These are phyloP conservation scores for Bacidia gigantensis DNA, from an alignment of 495 filamentous ascomycete species.

Conservation along the genomic window DNA sequence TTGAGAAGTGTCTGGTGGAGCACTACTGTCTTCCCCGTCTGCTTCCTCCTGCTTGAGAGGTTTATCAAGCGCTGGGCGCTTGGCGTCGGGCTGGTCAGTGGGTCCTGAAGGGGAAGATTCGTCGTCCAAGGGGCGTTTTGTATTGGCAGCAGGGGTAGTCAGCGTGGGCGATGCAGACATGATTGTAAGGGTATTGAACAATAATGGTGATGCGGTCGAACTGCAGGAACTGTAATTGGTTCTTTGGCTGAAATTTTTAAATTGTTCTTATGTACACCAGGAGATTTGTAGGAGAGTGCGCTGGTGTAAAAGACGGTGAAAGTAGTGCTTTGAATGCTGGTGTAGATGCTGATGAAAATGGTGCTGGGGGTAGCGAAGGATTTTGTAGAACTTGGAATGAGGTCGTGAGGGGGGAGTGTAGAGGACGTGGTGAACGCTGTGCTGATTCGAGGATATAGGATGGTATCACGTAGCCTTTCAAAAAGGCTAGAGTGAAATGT, in stretches of 20 bases:
- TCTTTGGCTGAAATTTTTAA: conserved; percentile 29
- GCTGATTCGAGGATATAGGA: conserved; percentile 11
- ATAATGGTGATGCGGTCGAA: conserved; percentile 9
- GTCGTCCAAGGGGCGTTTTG: conserved; percentile 94
- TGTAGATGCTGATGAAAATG: conserved; percentile 10
- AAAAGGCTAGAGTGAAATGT: conserved; percentile 10
- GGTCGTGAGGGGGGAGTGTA: conserved; percentile 21
- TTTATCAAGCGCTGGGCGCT: conserved; percentile 92
- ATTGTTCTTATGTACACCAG: conserved; percentile 76
- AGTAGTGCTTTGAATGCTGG: neutral
- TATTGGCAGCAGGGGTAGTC: conserved; percentile 39
- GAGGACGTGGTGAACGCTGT: conserved; percentile 15
- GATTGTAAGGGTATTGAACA: conserved; percentile 18
- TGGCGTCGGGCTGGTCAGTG: conserved; percentile 88
- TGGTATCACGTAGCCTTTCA: conserved; percentile 10
- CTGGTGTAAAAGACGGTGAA: conserved; percentile 41
- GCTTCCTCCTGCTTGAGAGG: conserved; percentile 46
- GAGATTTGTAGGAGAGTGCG: conserved; percentile 80
- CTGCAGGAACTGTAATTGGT: conserved; percentile 17
- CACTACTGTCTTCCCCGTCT: conserved; percentile 28
- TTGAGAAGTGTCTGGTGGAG: conserved; percentile 25
- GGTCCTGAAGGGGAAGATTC: conserved; percentile 84
- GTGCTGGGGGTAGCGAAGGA: conserved; percentile 13
- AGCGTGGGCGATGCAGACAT: conserved; percentile 53
- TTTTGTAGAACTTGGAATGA: conserved; percentile 15